A percentile compares a stretch with the other conserved stretches of the same genome.
Evolutionary conservation across 2,329 filamentous ascomycete genomes (phyloP).

Genomic region (Geosmithia flava): DNA sequence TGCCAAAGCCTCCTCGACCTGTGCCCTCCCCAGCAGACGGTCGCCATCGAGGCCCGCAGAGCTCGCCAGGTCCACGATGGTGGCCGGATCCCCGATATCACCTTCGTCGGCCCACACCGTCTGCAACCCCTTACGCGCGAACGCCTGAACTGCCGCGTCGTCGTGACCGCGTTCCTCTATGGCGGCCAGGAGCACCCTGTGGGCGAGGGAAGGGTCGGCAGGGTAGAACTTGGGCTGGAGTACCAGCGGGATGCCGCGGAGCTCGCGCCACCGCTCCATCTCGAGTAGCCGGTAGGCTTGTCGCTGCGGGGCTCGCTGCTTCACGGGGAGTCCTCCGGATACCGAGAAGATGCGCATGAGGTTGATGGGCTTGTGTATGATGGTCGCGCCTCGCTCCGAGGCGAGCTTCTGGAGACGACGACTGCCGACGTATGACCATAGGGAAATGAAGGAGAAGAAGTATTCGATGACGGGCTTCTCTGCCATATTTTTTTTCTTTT

Average conservation of each 20-base stretch:
- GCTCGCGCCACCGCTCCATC: constrained; percentile 13
- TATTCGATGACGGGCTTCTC: constrained; percentile 8
- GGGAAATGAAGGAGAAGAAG: constrained; percentile 17
- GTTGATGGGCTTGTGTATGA: constrained; percentile 16
- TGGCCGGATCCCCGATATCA: constrained; percentile 5
- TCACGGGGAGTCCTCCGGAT: constrained; percentile 17
- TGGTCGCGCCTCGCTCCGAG: constrained; percentile 9
- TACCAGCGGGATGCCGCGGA: constrained; percentile 13
- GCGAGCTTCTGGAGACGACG: constrained; percentile 10
- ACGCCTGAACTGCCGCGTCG: constrained; percentile 4
- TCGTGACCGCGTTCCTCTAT: constrained; percentile 3
- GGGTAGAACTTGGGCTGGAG: constrained; percentile 10
- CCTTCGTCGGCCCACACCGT: constrained; percentile 6
- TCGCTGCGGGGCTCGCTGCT: constrained; percentile 14
- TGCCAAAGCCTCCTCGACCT: constrained; percentile 2
- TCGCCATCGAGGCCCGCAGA: constrained; percentile 4
- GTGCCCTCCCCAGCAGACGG: constrained; percentile 1
- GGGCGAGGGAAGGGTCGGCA: constrained; percentile 14
- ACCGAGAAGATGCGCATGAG: constrained; percentile 16
- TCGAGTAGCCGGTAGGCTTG: constrained; percentile 15
- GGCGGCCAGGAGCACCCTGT: constrained; percentile 6
- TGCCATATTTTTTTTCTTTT: no score
- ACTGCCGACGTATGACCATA: constrained; percentile 16
- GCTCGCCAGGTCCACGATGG: constrained; percentile 4
- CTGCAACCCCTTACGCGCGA: constrained; percentile 3